Evolutionary conservation across 345 rosid species (phyloP), one percentile per base, ranked within the genome.

Genomic region (Microcos paniculata): DNA sequence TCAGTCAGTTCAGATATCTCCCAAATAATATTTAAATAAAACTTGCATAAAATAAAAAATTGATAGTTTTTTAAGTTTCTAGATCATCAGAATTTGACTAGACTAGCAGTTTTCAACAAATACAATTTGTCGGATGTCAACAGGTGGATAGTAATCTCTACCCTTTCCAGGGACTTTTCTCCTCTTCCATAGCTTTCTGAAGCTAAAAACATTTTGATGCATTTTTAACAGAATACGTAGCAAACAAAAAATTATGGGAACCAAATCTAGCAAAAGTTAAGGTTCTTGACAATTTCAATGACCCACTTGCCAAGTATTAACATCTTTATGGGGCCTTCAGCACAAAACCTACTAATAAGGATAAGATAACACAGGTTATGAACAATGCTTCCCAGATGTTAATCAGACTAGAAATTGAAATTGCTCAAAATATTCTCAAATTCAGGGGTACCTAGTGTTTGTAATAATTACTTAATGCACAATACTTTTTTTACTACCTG

Each of bases 401-500:
- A 55, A 38, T 16, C 40, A 18, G n/a, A 40, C 64, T 48, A 43
- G 42, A 48, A 61, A 43, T 16, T 15, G 68, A 78, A 73, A 69
- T 66, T 3, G 8, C 28, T 21, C 69, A 55, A 75, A 21, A 15
- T 15, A n/a, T 46, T 24, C 7, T 45, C 28, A 26, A 38, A 28
- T 42, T 72, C 63, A n/a, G n/a, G 9, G 26, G 55, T 58, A 33
- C n/a, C 21, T 23, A 4, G 49, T 21, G 33, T 57, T 57, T 24
- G 30, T 43, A n/a, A 28, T 61, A 30, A 42, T 9, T 62, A 55
- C 70, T 57, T 18, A 26, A 49, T 28, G 42, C 62, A 26, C 33
- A 24, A 57, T 46, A 45, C 12, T 57, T 57, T 42, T 63, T 55
- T 24, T 57, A 74, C 62, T 81, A 94, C 99, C 98, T 96, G 97